phyloP scores from a whole-genome alignment of 164 flowering plant genomes.

The Magnolia officinalis region DNA sequence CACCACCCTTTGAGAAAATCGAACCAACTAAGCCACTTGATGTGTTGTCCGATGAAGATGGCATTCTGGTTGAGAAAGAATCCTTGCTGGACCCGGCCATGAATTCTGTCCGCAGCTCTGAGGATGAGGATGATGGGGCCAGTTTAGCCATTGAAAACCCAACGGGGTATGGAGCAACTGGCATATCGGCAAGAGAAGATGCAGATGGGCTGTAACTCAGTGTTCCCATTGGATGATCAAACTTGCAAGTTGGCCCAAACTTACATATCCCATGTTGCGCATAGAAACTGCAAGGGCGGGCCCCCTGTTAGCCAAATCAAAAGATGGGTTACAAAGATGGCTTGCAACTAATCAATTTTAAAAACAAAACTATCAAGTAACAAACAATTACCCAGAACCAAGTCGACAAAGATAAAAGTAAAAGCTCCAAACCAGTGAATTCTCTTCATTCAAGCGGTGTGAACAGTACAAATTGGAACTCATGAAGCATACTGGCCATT shows the following conservation, averaged over 20 bases:
- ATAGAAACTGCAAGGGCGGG: constrained; percentile 64
- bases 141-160: constrained; percentile 72
- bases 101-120: constrained; percentile 62
- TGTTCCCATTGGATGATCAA: constrained; percentile 73
- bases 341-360: neutral
- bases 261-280: constrained; percentile 81
- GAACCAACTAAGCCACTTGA: constrained; percentile 64
- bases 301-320: constrained; percentile 50
- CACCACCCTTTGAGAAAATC: constrained; percentile 43
- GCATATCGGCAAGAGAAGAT: constrained; percentile 88
- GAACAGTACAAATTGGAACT: too few species aligned
- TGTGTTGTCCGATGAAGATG: constrained; percentile 51
- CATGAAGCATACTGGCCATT: too few species aligned
- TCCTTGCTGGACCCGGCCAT: constrained; percentile 52
- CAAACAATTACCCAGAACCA: too few species aligned
- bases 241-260: constrained; percentile 83
- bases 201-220: constrained; percentile 91
- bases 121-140: constrained; percentile 84
- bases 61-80: constrained; percentile 38
- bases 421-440: too few species aligned
- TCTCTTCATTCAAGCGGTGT: too few species aligned
- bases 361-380: too few species aligned
- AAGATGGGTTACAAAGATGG: constrained; percentile 11
- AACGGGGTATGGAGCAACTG: constrained; percentile 93
- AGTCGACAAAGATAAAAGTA: too few species aligned